Conservation (phyloP, 331 rosid species). For the Saraca asoca region DNA sequence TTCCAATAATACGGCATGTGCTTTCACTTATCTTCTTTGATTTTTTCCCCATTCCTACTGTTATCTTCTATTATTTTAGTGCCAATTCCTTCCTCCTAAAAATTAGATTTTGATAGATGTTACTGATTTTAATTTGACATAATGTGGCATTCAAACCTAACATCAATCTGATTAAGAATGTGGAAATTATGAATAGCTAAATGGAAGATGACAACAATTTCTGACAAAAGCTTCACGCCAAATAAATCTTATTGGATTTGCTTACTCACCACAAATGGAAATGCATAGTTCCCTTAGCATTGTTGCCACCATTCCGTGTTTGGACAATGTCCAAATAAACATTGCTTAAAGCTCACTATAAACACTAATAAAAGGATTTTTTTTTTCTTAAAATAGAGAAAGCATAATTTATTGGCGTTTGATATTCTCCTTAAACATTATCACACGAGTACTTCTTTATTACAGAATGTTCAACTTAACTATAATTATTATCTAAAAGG, state of each 20-base stretch:
- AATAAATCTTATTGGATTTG: constrained; percentile 5
- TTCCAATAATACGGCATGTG: constrained; percentile 10
- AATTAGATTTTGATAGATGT: constrained; percentile 28
- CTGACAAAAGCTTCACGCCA: constrained; percentile 10
- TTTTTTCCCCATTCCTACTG: too few species aligned
- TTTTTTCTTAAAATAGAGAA: too few species aligned
- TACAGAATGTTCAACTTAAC: too few species aligned
- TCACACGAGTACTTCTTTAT: too few species aligned
- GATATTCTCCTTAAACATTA: too few species aligned
- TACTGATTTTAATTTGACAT: background rate
- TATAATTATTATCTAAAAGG: too few species aligned
- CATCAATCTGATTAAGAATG: constrained; percentile 11
- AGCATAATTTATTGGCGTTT: too few species aligned
- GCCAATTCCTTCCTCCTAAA: background rate
- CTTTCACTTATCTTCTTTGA: background rate
- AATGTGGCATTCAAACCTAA: constrained; percentile 12
- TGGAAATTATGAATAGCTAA: background rate
- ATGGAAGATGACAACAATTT: background rate
- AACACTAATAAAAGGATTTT: too few species aligned
- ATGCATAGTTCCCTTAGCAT: background rate
- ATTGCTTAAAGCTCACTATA: too few species aligned
- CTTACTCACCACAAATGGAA: background rate
- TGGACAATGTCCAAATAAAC: too few species aligned
- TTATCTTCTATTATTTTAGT: too few species aligned
- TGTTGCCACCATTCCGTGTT: background rate